Evolutionary conservation across 139 green algal species (phyloP).

Genomic region (Ettlia oleoabundans): DNA sequence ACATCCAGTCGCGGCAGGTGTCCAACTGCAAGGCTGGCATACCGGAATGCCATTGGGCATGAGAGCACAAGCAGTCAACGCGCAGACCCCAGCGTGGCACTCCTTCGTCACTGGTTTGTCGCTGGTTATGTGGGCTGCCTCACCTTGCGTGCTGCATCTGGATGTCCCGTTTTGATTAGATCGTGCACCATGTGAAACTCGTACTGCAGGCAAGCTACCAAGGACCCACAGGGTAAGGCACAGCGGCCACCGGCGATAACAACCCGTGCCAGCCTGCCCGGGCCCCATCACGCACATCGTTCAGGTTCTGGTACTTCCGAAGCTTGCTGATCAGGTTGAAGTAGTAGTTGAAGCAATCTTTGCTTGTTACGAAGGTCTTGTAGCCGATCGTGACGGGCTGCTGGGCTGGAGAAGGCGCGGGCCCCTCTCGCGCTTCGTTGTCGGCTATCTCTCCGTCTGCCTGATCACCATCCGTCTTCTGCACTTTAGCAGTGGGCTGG

Average conservation of each 20-base stretch:
- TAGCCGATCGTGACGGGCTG: conserved; percentile 63
- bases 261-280: not conserved
- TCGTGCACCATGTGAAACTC: conserved; percentile 72
- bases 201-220: conserved; percentile 56
- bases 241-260: too few species aligned
- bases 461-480: not conserved
- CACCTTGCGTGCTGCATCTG: conserved; percentile 64
- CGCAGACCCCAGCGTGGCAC: too few species aligned
- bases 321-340: conserved; percentile 44
- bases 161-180: conserved; percentile 74
- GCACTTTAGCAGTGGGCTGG: conserved; percentile 9
- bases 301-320: conserved; percentile 59
- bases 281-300: conserved; percentile 56
- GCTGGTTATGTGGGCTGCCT: too few species aligned
- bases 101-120: too few species aligned
- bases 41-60: too few species aligned
- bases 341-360: conserved; percentile 54
- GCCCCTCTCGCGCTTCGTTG: not conserved
- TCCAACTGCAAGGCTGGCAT: too few species aligned
- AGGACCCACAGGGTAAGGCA: too few species aligned
- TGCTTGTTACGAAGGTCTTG: conserved; percentile 55
- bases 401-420: too few species aligned
- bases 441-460: not conserved
- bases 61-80: too few species aligned
- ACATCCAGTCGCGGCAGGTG: too few species aligned